Percentiles rank a stretch among this genome's conserved stretches.
Conservation (phyloP, 805 yeast genomes). For the Candida ortonii region DNA sequence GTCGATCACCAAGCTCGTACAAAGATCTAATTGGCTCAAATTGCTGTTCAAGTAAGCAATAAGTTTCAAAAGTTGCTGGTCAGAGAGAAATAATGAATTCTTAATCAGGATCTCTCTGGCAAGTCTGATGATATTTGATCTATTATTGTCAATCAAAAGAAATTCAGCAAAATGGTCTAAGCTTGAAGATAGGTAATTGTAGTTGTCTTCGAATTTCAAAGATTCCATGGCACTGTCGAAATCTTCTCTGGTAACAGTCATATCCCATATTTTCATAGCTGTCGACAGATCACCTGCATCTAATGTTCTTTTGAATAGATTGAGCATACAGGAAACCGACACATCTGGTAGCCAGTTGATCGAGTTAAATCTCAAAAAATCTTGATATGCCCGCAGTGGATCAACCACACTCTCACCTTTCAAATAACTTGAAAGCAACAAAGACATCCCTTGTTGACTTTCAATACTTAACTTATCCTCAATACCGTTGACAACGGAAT, state of each 20-base stretch:
- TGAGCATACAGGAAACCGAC: constrained; percentile 25
- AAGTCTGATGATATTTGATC: constrained; percentile 26
- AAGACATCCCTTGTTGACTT: constrained; percentile 15
- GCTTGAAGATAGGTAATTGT: constrained; percentile 16
- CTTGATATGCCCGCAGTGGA: constrained; percentile 26
- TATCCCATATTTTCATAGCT: constrained; percentile 32
- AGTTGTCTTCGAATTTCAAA: constrained; percentile 16
- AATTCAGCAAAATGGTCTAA: constrained; percentile 24
- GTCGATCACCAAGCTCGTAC: constrained; percentile 27
- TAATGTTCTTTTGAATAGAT: constrained; percentile 25
- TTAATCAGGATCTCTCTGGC: constrained; percentile 32
- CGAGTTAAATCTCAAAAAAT: constrained; percentile 28
- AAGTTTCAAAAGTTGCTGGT: constrained; percentile 23
- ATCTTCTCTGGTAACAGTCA: constrained; percentile 31
- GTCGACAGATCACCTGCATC: constrained; percentile 21
- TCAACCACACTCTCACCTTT: constrained; percentile 26
- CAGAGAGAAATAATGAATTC: constrained; percentile 25
- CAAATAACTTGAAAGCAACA: constrained; percentile 28
- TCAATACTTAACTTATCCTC: constrained; percentile 11
- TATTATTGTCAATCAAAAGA: constrained; percentile 21
- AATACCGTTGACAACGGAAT: constrained; percentile 41
- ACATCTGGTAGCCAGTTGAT: constrained; percentile 36
- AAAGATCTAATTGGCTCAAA: constrained; percentile 17
- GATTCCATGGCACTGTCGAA: constrained; percentile 25
- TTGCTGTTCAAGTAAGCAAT: constrained; percentile 24